A percentile compares a stretch with the other conserved stretches of the same genome.
Evolutionary conservation across 352 stramenopile genomes (phyloP).

Genomic region (Pythium aristosporum): DNA sequence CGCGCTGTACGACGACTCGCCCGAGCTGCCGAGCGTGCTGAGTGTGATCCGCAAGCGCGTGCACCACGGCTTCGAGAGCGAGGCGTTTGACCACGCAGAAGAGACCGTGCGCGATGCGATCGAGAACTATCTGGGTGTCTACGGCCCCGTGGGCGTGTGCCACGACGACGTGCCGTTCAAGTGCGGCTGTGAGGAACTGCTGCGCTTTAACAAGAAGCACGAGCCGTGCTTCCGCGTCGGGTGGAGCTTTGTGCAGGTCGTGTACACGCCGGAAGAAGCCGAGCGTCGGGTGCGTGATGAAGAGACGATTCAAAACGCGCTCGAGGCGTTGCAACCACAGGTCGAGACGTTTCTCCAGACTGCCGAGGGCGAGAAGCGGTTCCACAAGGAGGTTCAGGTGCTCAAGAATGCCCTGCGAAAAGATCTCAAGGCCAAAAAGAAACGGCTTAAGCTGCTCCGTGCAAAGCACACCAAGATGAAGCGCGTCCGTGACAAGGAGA

Average conservation of each 20-base stretch:
- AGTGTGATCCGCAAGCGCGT: constrained; percentile 66
- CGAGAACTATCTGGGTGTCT: constrained; percentile 59
- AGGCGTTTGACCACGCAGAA: constrained; percentile 50
- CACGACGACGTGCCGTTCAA: constrained; percentile 70
- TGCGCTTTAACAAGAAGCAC: constrained; percentile 69
- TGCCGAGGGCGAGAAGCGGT: constrained; percentile 58
- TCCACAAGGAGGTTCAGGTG: constrained; percentile 51
- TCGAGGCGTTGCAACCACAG: constrained; percentile 51
- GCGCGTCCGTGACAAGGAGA: constrained; percentile 19
- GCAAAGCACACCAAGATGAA: constrained; percentile 29
- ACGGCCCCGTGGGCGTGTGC: constrained; percentile 54
- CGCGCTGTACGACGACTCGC: constrained; percentile 37
- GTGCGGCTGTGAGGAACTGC: constrained; percentile 64
- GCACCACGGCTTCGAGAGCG: constrained; percentile 58
- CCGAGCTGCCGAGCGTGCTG: constrained; percentile 50
- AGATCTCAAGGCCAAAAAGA: constrained; percentile 41
- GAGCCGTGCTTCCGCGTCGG: constrained; percentile 56
- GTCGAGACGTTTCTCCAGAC: constrained; percentile 61
- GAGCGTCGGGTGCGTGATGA: constrained; percentile 48
- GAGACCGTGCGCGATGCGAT: constrained; percentile 50
- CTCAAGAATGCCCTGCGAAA: constrained; percentile 44
- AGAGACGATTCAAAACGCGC: constrained; percentile 37
- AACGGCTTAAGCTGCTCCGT: constrained; percentile 34
- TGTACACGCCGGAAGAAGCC: constrained; percentile 63
- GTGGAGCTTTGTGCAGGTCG: constrained; percentile 60